Base-by-base conservation (phyloP, 164 flowering plant species). In the Magnolia kwangsiensis region DNA sequence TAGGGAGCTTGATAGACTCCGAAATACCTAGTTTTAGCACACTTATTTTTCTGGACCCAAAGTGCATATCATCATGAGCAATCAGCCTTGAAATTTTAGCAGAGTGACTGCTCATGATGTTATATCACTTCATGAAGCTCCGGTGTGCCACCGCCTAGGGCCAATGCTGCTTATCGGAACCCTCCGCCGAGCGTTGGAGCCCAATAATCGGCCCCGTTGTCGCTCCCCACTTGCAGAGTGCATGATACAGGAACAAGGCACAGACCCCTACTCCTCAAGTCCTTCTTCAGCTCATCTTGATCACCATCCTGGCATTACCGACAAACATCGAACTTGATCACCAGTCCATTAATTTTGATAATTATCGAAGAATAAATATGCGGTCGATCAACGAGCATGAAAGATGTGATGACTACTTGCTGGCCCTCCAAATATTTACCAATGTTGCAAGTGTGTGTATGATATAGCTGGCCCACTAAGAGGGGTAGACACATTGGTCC, bases 21-120 rank as follows among this genome's bases (percentile, higher is more conserved):
- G 8, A 31, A 11, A 64, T 72, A n/a, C 69, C 76, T 61, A 65
- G 20, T 27, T 16, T 55, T 59, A 72, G 63, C 72, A 72, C 82
- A 79, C 74, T 68, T 63, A 58, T 69, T 73, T 74, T 72, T 69
- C 1, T 55, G 18, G 64, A 64, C 59, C 72, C 51, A 72, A 49
- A 80, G 81, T 79, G 87, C 85, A 91, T 91, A 91, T 85, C 91
- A 91, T 90, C 96, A 90, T 84, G 97, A 90, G 97, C 92, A 90
- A 88, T 89, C 94, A 92, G 90, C 93, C 97, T 89, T 89, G 18
- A 61, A 61, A 72, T 81, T 77, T 82, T 78, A 83, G 89, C 91
- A 90, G 91, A 87, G 77, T 92, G 97, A 86, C 90, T 89, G 94
- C 92, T 90, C 88, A 89, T 90, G 92, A 88, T 90, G 91, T 85